Evolutionary conservation across 2,329 filamentous ascomycete genomes (phyloP), one percentile per base, ranked within the genome.

Genomic region (Colletotrichum navitas): DNA sequence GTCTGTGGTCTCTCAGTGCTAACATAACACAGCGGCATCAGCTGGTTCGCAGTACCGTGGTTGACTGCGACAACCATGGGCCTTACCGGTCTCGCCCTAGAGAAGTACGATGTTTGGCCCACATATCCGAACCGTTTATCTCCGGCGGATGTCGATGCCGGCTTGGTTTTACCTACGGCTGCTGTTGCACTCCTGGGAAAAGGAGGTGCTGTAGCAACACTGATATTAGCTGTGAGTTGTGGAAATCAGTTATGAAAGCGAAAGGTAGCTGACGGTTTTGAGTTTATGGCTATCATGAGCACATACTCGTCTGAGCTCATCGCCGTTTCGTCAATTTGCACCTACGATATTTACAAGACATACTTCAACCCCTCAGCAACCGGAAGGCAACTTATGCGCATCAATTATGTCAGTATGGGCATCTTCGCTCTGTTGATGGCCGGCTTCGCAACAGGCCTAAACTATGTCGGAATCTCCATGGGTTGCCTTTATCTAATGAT

Each of bases 41-140:
- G 89, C 61, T 97, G 94, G 94, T 97, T 97, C 76, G 94, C 94
- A 0, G 97, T 98, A 63, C 95, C 95, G 0, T 97, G 93, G 93
- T 86, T 97, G 12, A 93, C 91, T 2, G 94, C 94, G 1, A 97
- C 93, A 0, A 97, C 94, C 1, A 93, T 97, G 90, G 94, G 94
- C 41, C 87, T 97, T 8, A 88, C 93, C 1, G 94, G 93, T 3
- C 85, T 97, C 10, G 93, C 94, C 0, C 87, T 97, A 1, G 94
- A 97, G 80, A 89, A 85, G 74, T 92, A 89, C 75, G 91, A 89
- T 1, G 84, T 84, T 4, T 94, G 94, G 81, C 93, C 93, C 0
- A 93, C 91, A 0, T 95, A 87, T 76, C 93, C 89, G 0, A 83
- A 91, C 71, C 89, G 94, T 47, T 93, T 97, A 88, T 83, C 86